Conservation (phyloP, 257 asterid species). For the Lycium barbarum region DNA sequence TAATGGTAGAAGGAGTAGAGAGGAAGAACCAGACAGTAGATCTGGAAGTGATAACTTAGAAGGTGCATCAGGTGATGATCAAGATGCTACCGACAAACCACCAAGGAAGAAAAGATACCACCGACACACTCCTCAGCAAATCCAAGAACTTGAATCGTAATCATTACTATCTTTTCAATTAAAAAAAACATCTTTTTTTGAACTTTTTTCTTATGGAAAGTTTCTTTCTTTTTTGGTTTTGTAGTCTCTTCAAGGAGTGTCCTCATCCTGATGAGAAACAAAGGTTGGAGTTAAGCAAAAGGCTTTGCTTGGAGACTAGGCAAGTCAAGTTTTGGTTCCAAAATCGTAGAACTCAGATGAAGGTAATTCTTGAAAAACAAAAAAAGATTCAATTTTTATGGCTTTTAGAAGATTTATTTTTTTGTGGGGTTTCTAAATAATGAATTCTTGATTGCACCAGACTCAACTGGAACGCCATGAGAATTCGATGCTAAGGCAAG, state of each 20-base stretch:
- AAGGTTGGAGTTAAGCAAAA: slow-evolving; percentile 83
- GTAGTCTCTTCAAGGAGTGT: slow-evolving; percentile 90
- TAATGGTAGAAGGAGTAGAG: slow-evolving; percentile 70
- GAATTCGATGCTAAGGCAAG: slow-evolving; percentile 59
- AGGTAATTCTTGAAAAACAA: slow-evolving; percentile 51
- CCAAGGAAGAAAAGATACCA: slow-evolving; percentile 89
- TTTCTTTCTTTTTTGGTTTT: background rate
- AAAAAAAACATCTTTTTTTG: background rate
- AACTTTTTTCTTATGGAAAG: background rate
- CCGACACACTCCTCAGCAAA: slow-evolving; percentile 99
- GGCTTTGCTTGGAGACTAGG: slow-evolving; percentile 78
- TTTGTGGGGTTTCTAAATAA: background rate
- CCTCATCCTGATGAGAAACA: slow-evolving; percentile 99
- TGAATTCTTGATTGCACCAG: slow-evolving; percentile 42
- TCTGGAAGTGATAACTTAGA: slow-evolving; percentile 96
- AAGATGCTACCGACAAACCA: slow-evolving; percentile 69
- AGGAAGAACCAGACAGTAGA: slow-evolving; percentile 94
- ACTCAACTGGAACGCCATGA: slow-evolving; percentile 67
- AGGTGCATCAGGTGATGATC: slow-evolving; percentile 90
- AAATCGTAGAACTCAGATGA: slow-evolving; percentile 94
- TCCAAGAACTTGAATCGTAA: slow-evolving; percentile 94
- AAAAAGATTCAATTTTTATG: background rate
- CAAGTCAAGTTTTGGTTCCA: slow-evolving; percentile 98
- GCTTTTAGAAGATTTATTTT: background rate
- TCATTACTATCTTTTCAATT: slow-evolving; percentile 2